Conservation (phyloP, 2,329 filamentous ascomycete genomes). For the Aspergillus costaricaensis region DNA sequence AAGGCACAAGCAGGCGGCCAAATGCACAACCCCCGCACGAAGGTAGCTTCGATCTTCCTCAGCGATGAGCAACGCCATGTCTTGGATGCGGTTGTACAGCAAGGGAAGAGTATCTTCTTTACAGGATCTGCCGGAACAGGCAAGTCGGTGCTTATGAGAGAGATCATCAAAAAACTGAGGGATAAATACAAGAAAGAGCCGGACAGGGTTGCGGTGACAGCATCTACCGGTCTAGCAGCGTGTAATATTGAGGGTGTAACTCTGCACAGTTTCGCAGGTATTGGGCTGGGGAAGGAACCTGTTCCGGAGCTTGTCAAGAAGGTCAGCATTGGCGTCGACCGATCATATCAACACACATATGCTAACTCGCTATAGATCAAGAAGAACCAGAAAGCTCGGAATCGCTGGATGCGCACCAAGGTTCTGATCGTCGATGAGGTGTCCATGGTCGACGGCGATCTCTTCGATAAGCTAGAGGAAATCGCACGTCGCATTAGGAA, state of each 20-base stretch:
- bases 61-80: constrained; percentile 87
- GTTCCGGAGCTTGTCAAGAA: constrained; percentile 81
- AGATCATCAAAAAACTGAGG: constrained; percentile 81
- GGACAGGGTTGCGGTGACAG: constrained; percentile 87
- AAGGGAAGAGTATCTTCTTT: constrained; percentile 90
- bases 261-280: constrained; percentile 92
- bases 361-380: constrained; percentile 59
- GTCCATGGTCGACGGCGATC: constrained; percentile 96
- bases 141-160: constrained; percentile 92
- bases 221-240: constrained; percentile 91
- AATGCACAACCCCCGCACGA: constrained; percentile 38
- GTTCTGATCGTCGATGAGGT: constrained; percentile 91
- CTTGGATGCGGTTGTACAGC: constrained; percentile 75
- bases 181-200: constrained; percentile 74
- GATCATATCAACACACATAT: background rate
- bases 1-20: constrained; percentile 46
- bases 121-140: constrained; percentile 94
- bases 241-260: constrained; percentile 97
- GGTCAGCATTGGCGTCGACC: constrained; percentile 24
- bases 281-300: constrained; percentile 90
- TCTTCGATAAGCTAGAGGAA: constrained; percentile 93
- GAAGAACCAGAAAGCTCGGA: constrained; percentile 82
- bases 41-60: constrained; percentile 64
- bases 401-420: constrained; percentile 85
- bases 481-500: constrained; percentile 84